Percentiles rank a stretch among this genome's conserved stretches.
Evolutionary conservation across 495 filamentous ascomycete species (phyloP).

Genomic region (Talaromyces trachyspermus): DNA sequence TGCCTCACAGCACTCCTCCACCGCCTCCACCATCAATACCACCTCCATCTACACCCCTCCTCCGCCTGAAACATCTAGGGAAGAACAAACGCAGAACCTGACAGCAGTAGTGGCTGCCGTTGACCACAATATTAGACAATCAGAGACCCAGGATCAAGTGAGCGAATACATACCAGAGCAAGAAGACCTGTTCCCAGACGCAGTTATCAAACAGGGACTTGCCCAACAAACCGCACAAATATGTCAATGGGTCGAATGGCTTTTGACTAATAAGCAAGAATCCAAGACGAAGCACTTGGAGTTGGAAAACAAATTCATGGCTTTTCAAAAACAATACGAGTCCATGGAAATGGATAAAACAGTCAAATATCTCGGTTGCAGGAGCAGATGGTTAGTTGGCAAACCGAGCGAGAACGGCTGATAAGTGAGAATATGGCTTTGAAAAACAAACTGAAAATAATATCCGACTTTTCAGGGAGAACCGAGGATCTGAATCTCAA

Average conservation of each 20-base stretch:
- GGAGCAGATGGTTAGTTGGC: background rate
- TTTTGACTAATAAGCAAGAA: too few species aligned
- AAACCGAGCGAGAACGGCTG: background rate
- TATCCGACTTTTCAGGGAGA: background rate
- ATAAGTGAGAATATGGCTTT: background rate
- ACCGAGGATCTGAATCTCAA: background rate
- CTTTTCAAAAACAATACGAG: background rate
- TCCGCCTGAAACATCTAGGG: background rate
- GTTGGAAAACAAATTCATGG: background rate
- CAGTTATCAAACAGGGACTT: background rate
- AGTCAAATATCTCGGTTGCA: background rate
- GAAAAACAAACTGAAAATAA: background rate
- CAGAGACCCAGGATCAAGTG: background rate
- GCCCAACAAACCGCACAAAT: background rate
- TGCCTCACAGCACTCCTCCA: constrained; percentile 4
- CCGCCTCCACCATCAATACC: constrained; percentile 2
- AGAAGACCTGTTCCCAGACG: background rate
- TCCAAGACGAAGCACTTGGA: background rate
- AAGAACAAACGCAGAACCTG: background rate
- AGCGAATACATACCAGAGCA: background rate
- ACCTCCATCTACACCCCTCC: constrained; percentile 2
- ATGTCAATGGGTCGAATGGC: background rate
- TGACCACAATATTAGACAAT: background rate
- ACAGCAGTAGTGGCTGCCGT: background rate
- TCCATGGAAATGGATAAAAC: background rate